Base-by-base conservation (phyloP, 371 early-diverging fungal species). In the Mucor velutinosus region DNA sequence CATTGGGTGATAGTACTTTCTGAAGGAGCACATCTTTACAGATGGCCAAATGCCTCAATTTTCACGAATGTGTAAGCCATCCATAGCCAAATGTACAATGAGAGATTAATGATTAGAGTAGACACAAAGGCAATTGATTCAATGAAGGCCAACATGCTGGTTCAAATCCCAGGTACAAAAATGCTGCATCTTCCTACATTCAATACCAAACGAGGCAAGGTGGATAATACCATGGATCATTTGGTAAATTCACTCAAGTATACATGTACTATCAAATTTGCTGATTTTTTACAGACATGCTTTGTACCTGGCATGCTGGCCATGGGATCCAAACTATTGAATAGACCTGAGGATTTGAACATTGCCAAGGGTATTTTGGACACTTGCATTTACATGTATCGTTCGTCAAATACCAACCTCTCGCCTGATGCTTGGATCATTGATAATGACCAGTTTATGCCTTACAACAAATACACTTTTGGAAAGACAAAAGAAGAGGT, bases 251-350 rank as follows among this genome's bases (percentile, higher is more conserved):
- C 6, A 3, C 2, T 11, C 59, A 73, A 11, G 59, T 63, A 11
- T 60, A 71, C 21, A 70, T n/a, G 27, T 11, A 17, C 19, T 0
- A 67, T 77, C 47, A 63, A 58, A 23, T 63, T 76, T 21, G 58
- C 76, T 55, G 64, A 81, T 69, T 61, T 77, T 33, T n/a, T 60
- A 12, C 55, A 65, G 65, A 32, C 86, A 7, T 93, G 92, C 68
- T 94, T 92, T 72, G 86, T 87, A 17, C 89, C 89, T n/a, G 93
- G 93, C 11, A 89, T 92, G 84, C 72, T 94, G 35, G 86, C 88
- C 0, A 77, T 89, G 33, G 92, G 90, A 2, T 76, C 89, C 25
- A 73, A 78, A 39, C 79, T 78, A 39, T 79, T 83, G 41, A 71
- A 85, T 53, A 65, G 81, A 41, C 84, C 86, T 4, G 73, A 84